phyloP scores from a whole-genome alignment of 2,329 filamentous ascomycete genomes.

The Ceratocystis albifundus region DNA sequence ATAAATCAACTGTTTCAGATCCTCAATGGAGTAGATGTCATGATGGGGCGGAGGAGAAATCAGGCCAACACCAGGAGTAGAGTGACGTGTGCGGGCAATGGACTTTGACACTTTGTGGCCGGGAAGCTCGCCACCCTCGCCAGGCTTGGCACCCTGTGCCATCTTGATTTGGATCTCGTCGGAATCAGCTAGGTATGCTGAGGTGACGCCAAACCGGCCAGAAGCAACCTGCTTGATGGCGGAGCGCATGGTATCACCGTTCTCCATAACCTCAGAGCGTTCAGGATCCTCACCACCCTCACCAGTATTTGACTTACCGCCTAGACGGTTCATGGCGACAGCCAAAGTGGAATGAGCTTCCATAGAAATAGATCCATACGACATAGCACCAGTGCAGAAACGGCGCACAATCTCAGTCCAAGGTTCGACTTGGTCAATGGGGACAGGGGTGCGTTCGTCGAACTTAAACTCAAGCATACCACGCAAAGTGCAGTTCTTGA shows the following conservation, averaged over 20 bases:
- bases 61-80: conserved; percentile 87
- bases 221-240: conserved; percentile 97
- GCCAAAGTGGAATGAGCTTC: conserved; percentile 93
- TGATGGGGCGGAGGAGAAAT: conserved; percentile 95
- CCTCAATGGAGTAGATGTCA: conserved; percentile 97
- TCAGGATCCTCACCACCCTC: conserved; percentile 95
- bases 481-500: conserved; percentile 90
- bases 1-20: conserved; percentile 95
- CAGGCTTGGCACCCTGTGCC: conserved; percentile 95
- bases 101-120: conserved; percentile 93
- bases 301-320: conserved; percentile 94
- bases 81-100: conserved; percentile 89
- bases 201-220: conserved; percentile 90
- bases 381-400: conserved; percentile 97
- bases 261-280: conserved; percentile 72
- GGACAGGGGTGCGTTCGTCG: conserved; percentile 70
- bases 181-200: conserved; percentile 84
- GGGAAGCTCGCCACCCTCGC: conserved; percentile 92
- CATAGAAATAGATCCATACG: conserved; percentile 97
- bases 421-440: conserved; percentile 92
- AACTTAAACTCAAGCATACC: conserved; percentile 95
- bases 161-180: conserved; percentile 99
- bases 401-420: conserved; percentile 97
- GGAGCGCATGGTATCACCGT: conserved; percentile 92
- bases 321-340: conserved; percentile 91